phyloP scores from a whole-genome alignment of 495 filamentous ascomycete genomes.

The Talaromyces borbonicus region DNA sequence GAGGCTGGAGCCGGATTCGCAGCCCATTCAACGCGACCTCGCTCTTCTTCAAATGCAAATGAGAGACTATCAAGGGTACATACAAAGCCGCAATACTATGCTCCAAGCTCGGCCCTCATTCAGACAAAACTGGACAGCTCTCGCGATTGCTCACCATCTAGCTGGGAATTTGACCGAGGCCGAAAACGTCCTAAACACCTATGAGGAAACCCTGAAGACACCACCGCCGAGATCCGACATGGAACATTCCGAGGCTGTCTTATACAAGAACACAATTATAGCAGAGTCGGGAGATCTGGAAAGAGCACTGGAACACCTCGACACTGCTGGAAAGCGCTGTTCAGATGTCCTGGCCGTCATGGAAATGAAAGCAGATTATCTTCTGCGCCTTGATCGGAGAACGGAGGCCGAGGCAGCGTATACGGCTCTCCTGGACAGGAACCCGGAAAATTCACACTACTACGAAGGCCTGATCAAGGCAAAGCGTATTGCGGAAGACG shows the following conservation, averaged over 20 bases:
- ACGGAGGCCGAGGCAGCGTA: constrained; percentile 80
- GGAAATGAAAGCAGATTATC: constrained; percentile 80
- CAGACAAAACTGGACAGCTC: constrained; percentile 89
- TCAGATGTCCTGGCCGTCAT: constrained; percentile 82
- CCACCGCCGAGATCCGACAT: constrained; percentile 66
- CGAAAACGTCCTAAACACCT: constrained; percentile 83
- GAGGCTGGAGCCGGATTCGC: constrained; percentile 81
- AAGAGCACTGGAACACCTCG: constrained; percentile 77
- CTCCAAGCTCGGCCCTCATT: constrained; percentile 67
- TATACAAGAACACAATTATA: constrained; percentile 96
- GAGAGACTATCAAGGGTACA: constrained; percentile 89
- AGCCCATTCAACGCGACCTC: constrained; percentile 88
- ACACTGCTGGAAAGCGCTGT: constrained; percentile 61
- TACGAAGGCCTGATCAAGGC: constrained; percentile 66
- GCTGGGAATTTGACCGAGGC: constrained; percentile 73
- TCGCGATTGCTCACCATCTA: constrained; percentile 88
- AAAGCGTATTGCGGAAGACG: constrained; percentile 50
- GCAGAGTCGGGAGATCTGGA: constrained; percentile 73
- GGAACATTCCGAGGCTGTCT: constrained; percentile 88
- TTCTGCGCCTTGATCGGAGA: constrained; percentile 64
- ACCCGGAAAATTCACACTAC: constrained; percentile 78
- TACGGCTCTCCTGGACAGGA: constrained; percentile 68
- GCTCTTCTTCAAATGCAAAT: constrained; percentile 92
- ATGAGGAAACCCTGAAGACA: constrained; percentile 80
- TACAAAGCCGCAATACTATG: constrained; percentile 77